A percentile compares a stretch with the other conserved stretches of the same genome.
These are phyloP conservation scores for Camellia sinensis DNA, from an alignment of 148 eudicot species.

Conservation along the genomic window DNA sequence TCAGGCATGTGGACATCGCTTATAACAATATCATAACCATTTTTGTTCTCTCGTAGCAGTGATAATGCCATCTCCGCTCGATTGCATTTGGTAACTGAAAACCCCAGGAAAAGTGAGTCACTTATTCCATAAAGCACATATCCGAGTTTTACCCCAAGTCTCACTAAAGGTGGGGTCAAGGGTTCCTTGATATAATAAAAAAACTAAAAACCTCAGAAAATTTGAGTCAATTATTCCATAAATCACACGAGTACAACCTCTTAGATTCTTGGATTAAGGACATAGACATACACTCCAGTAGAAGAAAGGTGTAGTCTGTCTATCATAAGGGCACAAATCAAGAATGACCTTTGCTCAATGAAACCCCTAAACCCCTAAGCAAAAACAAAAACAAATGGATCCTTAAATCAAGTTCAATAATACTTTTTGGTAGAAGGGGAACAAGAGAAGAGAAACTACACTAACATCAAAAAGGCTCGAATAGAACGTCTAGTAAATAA, in stretches of 20 bases:
- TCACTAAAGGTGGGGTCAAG: too few relatives aligned
- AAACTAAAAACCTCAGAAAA: constrained; percentile 43
- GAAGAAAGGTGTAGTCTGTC: not conserved
- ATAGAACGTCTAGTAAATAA: too few relatives aligned
- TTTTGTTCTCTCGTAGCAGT: constrained; percentile 56
- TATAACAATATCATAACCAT: constrained; percentile 76
- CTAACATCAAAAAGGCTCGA: too few relatives aligned
- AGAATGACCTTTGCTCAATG: too few relatives aligned
- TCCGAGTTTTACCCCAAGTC: too few relatives aligned
- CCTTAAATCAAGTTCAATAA: not conserved
- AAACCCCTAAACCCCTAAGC: too few relatives aligned
- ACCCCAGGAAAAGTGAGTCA: constrained; percentile 1
- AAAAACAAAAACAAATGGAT: not conserved
- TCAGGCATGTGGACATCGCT: constrained; percentile 98
- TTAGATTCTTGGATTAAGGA: not conserved
- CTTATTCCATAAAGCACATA: constrained; percentile 4
- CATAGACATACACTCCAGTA: not conserved
- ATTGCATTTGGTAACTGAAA: constrained; percentile 80
- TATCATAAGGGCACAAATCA: not conserved
- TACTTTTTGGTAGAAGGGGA: too few relatives aligned
- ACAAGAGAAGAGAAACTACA: too few relatives aligned
- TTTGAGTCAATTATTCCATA: not conserved
- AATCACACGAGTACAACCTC: constrained; percentile 3
- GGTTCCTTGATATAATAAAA: too few relatives aligned
- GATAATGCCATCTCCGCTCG: constrained; percentile 73